Base-by-base conservation (phyloP, 2,329 filamentous ascomycete genomes). In the Pseudogymnoascus sp. region DNA sequence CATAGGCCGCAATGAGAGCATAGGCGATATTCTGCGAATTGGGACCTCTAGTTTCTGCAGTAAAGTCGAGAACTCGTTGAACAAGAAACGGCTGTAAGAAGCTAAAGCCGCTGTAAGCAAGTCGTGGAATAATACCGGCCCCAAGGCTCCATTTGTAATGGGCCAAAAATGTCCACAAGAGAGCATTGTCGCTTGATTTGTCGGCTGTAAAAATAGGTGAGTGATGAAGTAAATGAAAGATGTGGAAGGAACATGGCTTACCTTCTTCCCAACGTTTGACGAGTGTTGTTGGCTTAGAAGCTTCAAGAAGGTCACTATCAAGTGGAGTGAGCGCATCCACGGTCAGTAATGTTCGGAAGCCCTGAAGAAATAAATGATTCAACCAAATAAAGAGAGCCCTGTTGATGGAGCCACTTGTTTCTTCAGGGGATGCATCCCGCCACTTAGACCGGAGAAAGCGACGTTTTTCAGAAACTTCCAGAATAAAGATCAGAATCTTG, bases 61-160 rank as follows among this genome's bases (percentile, higher is more conserved):
- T 71, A n/a, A 73, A 73, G 5, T 64, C 59, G 23, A 78, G 70
- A 0, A 74, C 67, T 1, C 72, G 68, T 28, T 73, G 70, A 66
- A 80, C 75, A 23, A 81, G 75, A 23, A 80, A 77, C 0, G 79
- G 78, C 38, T 81, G 79, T 4, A 75, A 73, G 61, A 79, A 79
- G 5, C 69, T 75, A 66, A 81, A 79, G 3, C 70, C 77, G 1
- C 72, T 73, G 23, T 73, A 73, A 8, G 72, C 70, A 2, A 79
- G 66, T 0, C 78, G 73, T 2, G 78, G 76, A 4, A 75, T 42
- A 3, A 79, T 68, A 0, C 40, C 60, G 12, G 47, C 63, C n/a
- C 42, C 21, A n/a, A 64, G 23, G 3, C 28, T 38, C 63, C 60
- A 64, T 44, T 62, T 64, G 44, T 40, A 64, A 33, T 62, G 38